phyloP scores from a whole-genome alignment of 1,284 basidiomycete genomes.

The Trichosporon sp. region DNA sequence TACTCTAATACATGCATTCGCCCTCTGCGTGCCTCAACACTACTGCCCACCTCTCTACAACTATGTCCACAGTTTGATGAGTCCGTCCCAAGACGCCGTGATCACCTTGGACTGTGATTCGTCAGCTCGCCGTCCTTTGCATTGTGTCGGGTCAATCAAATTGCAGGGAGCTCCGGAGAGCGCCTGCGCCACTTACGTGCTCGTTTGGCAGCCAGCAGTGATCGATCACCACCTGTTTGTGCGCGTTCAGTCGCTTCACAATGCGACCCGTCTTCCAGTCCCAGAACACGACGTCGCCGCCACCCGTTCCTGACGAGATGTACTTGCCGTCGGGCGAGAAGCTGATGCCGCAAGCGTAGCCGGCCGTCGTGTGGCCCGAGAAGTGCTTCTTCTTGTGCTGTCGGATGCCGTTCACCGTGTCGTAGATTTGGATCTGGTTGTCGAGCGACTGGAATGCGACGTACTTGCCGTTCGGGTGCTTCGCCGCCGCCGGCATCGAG shows the following conservation, averaged over 20 bases:
- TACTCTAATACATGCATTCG: constrained; percentile 18
- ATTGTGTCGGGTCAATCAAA: not conserved
- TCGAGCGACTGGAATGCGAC: constrained; percentile 96
- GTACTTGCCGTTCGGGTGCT: constrained; percentile 94
- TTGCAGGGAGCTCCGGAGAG: constrained; percentile 24
- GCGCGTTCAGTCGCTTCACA: constrained; percentile 82
- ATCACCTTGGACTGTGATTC: constrained; percentile 79
- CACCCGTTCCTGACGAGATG: constrained; percentile 93
- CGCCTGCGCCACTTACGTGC: constrained; percentile 66
- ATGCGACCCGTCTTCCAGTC: constrained; percentile 98
- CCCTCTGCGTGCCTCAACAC: not conserved
- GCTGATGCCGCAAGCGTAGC: constrained; percentile 93
- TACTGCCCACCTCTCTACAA: not conserved
- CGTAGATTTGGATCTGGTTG: constrained; percentile 96
- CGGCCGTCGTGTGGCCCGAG: constrained; percentile 92
- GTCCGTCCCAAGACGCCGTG: constrained; percentile 94
- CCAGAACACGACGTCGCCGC: constrained; percentile 97
- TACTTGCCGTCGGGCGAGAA: constrained; percentile 96
- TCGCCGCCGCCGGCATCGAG: constrained; percentile 95
- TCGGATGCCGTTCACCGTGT: constrained; percentile 88
- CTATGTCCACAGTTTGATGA: constrained; percentile 88
- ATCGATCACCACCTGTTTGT: constrained; percentile 91
- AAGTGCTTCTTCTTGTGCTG: constrained; percentile 98
- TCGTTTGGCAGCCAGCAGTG: constrained; percentile 99
- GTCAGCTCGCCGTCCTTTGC: constrained; percentile 22